Base-by-base conservation (phyloP, 805 yeast species). In the Pichia californica region DNA sequence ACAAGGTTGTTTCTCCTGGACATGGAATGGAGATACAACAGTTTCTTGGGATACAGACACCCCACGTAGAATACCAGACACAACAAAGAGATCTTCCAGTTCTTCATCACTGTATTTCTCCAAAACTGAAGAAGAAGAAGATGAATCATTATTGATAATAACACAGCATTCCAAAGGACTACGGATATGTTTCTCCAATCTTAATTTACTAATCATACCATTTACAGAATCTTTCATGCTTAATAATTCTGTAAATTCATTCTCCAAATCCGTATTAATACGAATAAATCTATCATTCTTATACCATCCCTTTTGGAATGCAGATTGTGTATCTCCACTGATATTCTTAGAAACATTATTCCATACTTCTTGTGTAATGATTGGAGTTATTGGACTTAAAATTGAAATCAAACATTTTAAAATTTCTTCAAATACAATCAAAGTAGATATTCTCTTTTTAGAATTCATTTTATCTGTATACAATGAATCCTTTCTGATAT, bases 311-410 rank as follows among this genome's bases (percentile, higher is more conserved):
- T 56, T 47, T 59, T 65, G 64, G 52, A 76, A 75, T 1, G 83
- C 83, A 1, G 81, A 67, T 5, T 44, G 56, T 13, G 44, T 32
- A 3, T 41, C 34, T 2, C 16, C 20, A 1, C 62, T 63, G 31
- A 68, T 40, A 16, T 40, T 50, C 4, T 41, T 48, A 10, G 76
- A 80, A 4, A 75, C 54, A 45, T 70, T 69, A 31, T 77, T 76
- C 96, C 96, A 89, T 0, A 78, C 88, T 56, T 93, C 97, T 62
- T 93, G 98, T 0, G 91, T 73, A 44, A 89, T 66, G 3, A 87
- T 59, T 1, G 99, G 99, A 31, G 83, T 64, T 1, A 93, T 77
- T 2, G 99, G 98, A 0, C 88, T 72, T 44, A 91, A 58, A 1
- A 86, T 59, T 0, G 85, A 73, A n/a, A 79, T 60, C 55, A 88